Percentiles rank a stretch among this genome's conserved stretches.
Conservation (phyloP, 495 filamentous ascomycete genomes). For the Tuber calosporum region DNA sequence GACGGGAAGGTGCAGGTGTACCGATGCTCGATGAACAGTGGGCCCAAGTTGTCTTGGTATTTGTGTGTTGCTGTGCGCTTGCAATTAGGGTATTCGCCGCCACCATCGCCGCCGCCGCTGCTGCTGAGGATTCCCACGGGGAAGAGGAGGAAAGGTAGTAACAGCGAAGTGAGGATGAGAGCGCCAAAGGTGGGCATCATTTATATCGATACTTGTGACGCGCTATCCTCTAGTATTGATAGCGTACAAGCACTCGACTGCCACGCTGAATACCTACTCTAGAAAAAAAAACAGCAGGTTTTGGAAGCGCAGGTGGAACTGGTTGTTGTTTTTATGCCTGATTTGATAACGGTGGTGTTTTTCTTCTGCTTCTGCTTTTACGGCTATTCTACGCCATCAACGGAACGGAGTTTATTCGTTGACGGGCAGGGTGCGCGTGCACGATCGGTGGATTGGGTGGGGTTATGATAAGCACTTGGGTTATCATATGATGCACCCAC, state of each 20-base stretch:
- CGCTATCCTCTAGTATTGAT: background rate
- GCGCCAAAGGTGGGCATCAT: background rate
- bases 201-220: background rate
- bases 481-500: background rate
- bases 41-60: conserved; percentile 28
- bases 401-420: background rate
- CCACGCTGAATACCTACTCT: background rate
- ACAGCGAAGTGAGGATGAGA: background rate
- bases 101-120: too few relatives aligned
- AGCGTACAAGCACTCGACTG: background rate
- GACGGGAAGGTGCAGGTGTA: conserved; percentile 44
- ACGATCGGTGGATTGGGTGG: conserved; percentile 5
- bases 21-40: conserved; percentile 35
- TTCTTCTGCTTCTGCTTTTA: conserved; percentile 8
- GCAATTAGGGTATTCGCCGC: conserved; percentile 14
- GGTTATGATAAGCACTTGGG: background rate
- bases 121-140: background rate
- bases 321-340: background rate
- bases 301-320: background rate
- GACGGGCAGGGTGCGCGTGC: background rate
- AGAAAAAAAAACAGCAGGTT: too few relatives aligned
- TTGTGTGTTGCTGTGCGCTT: conserved; percentile 20
- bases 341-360: background rate
- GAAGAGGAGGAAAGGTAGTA: background rate
- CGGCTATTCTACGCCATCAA: background rate